phyloP scores from a whole-genome alignment of 352 stramenopile species.

The Globisporangium echinulatum region DNA sequence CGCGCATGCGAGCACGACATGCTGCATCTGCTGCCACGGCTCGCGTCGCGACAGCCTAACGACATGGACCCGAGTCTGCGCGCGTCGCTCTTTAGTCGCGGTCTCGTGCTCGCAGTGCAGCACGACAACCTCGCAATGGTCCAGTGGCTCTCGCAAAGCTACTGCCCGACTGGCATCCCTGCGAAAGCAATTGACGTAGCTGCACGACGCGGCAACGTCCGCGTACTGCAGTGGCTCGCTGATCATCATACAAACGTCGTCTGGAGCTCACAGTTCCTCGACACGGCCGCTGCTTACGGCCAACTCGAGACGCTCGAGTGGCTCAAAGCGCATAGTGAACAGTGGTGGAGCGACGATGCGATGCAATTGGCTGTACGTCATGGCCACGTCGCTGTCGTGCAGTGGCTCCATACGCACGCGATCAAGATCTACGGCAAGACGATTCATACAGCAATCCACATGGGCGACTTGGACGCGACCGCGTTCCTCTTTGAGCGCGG shows the following conservation, averaged over 20 bases:
- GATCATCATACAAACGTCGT: constrained; percentile 8
- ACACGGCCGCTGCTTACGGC: constrained; percentile 2
- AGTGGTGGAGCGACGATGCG: constrained; percentile 13
- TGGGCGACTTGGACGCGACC: constrained; percentile 9
- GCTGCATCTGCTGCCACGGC: constrained; percentile 2
- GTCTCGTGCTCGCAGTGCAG: constrained; percentile 3
- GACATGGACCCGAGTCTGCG: constrained; percentile 5
- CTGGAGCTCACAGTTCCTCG: constrained; percentile 11
- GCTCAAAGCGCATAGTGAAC: constrained; percentile 7
- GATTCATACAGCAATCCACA: constrained; percentile 8
- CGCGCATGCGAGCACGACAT: constrained; percentile 6
- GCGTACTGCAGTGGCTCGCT: constrained; percentile 3
- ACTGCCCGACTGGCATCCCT: constrained; percentile 2
- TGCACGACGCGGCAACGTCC: constrained; percentile 5
- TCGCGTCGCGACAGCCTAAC: background rate
- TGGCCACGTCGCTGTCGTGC: constrained; percentile 8
- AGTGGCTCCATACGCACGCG: constrained; percentile 13
- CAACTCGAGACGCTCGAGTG: constrained; percentile 7
- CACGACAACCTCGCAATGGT: constrained; percentile 7
- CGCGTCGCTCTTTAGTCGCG: constrained; percentile 3
- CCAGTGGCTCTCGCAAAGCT: constrained; percentile 7
- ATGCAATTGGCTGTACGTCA: constrained; percentile 10
- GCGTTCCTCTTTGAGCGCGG: constrained; percentile 9
- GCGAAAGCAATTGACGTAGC: constrained; percentile 7
- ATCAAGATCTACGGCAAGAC: constrained; percentile 14